phyloP scores from a whole-genome alignment of 2,329 filamentous ascomycete species.

The Parafenestella ontariensis region DNA sequence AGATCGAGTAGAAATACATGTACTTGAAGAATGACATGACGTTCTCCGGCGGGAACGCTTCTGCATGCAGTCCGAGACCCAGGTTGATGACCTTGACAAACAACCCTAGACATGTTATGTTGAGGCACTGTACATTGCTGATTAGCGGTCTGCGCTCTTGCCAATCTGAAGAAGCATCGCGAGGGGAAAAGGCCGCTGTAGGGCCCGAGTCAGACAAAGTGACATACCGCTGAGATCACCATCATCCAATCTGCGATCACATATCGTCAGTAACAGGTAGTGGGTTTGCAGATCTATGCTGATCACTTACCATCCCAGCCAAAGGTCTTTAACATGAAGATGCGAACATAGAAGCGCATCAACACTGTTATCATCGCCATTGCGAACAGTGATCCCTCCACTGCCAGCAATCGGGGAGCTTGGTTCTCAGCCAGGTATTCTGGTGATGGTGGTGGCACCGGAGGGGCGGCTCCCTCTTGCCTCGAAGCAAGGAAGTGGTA shows the following conservation, averaged over 20 bases:
- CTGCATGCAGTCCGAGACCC: slow-evolving; percentile 56
- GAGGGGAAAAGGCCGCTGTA: neutral
- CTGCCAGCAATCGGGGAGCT: slow-evolving; percentile 47
- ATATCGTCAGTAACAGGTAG: slow-evolving; percentile 7
- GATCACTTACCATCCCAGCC: slow-evolving; percentile 26
- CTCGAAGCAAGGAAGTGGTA: slow-evolving; percentile 11
- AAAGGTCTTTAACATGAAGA: slow-evolving; percentile 30
- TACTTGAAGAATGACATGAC: slow-evolving; percentile 47
- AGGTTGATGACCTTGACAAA: slow-evolving; percentile 36
- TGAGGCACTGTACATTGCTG: slow-evolving; percentile 12
- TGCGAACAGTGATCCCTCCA: slow-evolving; percentile 49
- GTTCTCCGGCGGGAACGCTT: slow-evolving; percentile 41
- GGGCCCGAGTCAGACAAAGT: neutral
- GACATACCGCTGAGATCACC: slow-evolving; percentile 23
- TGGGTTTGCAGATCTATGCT: neutral
- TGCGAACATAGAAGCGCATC: slow-evolving; percentile 26
- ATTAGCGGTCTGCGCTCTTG: neutral
- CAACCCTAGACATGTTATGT: slow-evolving; percentile 19
- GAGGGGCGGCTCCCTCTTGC: slow-evolving; percentile 12
- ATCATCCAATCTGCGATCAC: slow-evolving; percentile 50
- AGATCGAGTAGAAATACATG: slow-evolving; percentile 54
- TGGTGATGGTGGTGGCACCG: slow-evolving; percentile 21
- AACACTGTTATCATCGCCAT: slow-evolving; percentile 32
- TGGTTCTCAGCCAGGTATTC: slow-evolving; percentile 48
- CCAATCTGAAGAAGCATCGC: neutral